Evolutionary conservation across 192 early-diverging fungal genomes (phyloP).

Genomic region (Linnemannia exigua): DNA sequence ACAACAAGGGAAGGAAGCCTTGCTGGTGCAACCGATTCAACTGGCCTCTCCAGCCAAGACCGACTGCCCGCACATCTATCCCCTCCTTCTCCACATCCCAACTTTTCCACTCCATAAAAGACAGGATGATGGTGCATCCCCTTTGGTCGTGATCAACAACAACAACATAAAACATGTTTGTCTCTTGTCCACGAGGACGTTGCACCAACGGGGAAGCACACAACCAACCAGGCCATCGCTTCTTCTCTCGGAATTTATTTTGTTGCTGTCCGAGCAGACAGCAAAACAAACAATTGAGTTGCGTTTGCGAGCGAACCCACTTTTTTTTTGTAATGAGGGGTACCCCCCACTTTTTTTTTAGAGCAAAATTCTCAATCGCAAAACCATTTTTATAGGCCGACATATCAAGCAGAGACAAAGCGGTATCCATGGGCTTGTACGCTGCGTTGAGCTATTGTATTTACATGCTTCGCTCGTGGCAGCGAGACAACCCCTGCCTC

Average conservation of each 20-base stretch:
- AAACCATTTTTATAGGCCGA: not conserved
- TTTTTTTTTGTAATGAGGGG: slow-evolving; percentile 4
- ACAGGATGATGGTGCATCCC: not conserved
- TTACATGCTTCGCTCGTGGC: not conserved
- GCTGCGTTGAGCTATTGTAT: too few species aligned
- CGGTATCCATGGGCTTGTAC: not conserved
- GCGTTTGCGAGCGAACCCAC: not conserved
- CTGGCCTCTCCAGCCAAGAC: not conserved
- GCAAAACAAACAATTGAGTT: not conserved
- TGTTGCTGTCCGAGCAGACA: not conserved
- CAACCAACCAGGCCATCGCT: not conserved
- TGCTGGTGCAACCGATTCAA: not conserved
- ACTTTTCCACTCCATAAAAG: not conserved
- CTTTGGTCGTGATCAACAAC: not conserved
- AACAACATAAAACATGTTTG: not conserved
- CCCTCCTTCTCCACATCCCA: not conserved
- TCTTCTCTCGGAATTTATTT: slow-evolving; percentile 3
- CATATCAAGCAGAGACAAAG: not conserved
- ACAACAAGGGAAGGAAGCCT: not conserved
- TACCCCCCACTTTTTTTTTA: not conserved
- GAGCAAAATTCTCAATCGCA: not conserved
- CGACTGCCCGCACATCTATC: not conserved
- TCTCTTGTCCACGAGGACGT: not conserved
- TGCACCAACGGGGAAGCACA: not conserved
- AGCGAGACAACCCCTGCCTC: not conserved